Evolutionary conservation across 345 rosid genomes (phyloP), one percentile per base, ranked within the genome.

Genomic region (Rubroshorea leprosula): DNA sequence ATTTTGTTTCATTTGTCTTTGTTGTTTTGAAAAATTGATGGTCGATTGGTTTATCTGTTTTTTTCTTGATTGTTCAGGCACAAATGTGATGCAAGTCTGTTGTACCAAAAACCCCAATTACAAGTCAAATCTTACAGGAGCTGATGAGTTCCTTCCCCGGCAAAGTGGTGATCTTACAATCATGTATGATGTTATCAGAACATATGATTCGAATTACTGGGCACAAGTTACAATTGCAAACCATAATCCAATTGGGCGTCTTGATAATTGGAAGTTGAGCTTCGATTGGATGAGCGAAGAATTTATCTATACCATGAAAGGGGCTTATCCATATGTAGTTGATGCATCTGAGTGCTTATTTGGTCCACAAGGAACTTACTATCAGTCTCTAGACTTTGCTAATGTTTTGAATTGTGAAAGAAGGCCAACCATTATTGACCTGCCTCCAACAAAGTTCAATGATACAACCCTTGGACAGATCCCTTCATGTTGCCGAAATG

Each of bases 181-280:
- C 35, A 85, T 85, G 94, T 93, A 93, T 51, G 99, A 93, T 63
- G 97, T 93, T 66, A 69, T 67, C 63, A 78, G 82, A 61, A 79
- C 99, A 18, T 93, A 86, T 67, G 93, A 79, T 21, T 76, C 89
- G 0, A 78, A 57, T 69, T 93, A 93, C 72, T 80, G 89, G 86
- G 81, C 86, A 4, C 86, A 83, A 74, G 88, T 93, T 61, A 66
- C 85, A 10, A 85, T 93, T 59, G 75, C 75, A n/a, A 93, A 93
- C 80, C 87, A 83, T 64, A 89, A 89, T 46, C 87, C 94, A 7
- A 77, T 93, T 6, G 97, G 97, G 18, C 94, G 99, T 25, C 91
- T 93, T 14, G 99, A 93, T 73, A 79, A 87, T 68, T 93, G 99
- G 99, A 77, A 89, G 50, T 73, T 93, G 51, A 93, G 97, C 72